Evolutionary conservation across 1,284 basidiomycete species (phyloP).

Genomic region (Ganoderma meredithae): DNA sequence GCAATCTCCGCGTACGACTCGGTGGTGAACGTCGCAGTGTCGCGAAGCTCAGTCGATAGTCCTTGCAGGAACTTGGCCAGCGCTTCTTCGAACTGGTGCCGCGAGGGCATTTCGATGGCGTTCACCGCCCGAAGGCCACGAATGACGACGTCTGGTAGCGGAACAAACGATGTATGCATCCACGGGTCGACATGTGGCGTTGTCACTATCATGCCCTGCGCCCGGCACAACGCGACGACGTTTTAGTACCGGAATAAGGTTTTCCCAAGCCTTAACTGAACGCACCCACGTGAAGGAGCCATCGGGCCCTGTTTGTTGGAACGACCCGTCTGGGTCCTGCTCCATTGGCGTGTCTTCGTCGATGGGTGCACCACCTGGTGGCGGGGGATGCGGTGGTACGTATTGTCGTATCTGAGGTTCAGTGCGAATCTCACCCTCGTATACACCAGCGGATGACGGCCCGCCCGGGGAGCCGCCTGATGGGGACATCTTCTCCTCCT

Average conservation of each 20-base stretch:
- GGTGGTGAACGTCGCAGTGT: conserved; percentile 63
- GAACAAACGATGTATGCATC: conserved; percentile 61
- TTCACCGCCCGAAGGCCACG: conserved; percentile 56
- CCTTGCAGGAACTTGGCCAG: conserved; percentile 57
- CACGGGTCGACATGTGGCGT: conserved; percentile 59
- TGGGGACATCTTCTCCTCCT: conserved; percentile 28
- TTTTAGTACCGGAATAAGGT: neutral
- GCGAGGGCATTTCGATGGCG: conserved; percentile 65
- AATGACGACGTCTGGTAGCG: conserved; percentile 61
- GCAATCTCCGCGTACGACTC: conserved; percentile 62
- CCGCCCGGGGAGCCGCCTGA: conserved; percentile 32
- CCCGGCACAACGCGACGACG: conserved; percentile 32
- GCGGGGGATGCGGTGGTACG: conserved; percentile 37
- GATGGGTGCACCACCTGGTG: conserved; percentile 28
- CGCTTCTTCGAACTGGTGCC: conserved; percentile 57
- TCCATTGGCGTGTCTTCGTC: conserved; percentile 38
- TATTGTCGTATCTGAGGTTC: conserved; percentile 42
- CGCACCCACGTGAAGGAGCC: conserved; percentile 42
- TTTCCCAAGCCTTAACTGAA: neutral
- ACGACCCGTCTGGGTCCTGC: conserved; percentile 34
- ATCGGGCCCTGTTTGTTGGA: conserved; percentile 37
- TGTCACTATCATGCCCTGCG: conserved; percentile 44
- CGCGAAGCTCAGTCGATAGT: conserved; percentile 62
- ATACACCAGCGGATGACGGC: conserved; percentile 32
- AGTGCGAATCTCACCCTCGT: conserved; percentile 38